Evolutionary conservation across 2,329 filamentous ascomycete species (phyloP).

Genomic region (Fusarium sp.): DNA sequence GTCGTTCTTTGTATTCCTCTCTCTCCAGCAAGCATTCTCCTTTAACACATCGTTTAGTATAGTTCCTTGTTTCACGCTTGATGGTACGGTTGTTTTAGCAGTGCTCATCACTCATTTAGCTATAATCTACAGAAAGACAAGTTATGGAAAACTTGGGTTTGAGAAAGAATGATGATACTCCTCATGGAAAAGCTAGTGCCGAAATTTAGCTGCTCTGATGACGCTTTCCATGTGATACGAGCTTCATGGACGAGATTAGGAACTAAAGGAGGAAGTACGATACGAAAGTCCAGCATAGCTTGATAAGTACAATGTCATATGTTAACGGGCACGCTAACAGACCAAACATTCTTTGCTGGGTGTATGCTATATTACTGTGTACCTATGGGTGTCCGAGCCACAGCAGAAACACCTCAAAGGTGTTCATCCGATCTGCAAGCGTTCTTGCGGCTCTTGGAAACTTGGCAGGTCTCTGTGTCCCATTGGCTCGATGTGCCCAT

Average conservation of each 20-base stretch:
- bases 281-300: no score
- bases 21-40: background rate
- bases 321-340: no score
- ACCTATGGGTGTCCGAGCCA: no score
- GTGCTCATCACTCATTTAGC: background rate
- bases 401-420: no score
- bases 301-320: no score
- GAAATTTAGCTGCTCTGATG: background rate
- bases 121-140: background rate
- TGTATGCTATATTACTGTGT: no score
- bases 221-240: background rate
- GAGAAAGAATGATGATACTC: background rate
- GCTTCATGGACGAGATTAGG: background rate
- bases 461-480: no score
- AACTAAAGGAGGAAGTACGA: no score
- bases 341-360: no score
- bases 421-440: no score
- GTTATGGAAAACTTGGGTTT: background rate
- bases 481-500: no score
- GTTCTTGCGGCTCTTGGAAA: no score
- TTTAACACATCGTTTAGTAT: background rate
- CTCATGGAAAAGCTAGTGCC: background rate
- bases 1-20: background rate
- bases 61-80: background rate
- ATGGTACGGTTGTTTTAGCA: background rate